phyloP scores from a whole-genome alignment of 1,139 yeast species.

The Wickerhamiella infanticola region DNA sequence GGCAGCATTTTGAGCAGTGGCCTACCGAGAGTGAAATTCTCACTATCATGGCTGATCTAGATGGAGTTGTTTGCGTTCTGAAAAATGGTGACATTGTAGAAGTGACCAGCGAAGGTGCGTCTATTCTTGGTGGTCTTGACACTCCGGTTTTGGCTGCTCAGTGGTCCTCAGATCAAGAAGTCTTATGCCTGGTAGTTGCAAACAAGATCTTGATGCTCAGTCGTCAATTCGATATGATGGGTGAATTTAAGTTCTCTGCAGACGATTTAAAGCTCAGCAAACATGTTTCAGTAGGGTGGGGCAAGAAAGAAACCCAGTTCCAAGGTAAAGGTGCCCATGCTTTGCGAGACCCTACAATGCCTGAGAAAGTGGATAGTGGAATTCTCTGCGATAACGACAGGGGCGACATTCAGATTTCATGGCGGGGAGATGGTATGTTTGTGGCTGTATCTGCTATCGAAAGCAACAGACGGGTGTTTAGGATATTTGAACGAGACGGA shows the following conservation, averaged over 20 bases:
- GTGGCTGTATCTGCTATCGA: constrained; percentile 58
- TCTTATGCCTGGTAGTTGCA: constrained; percentile 42
- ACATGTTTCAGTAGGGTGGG: constrained; percentile 98
- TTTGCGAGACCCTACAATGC: constrained; percentile 87
- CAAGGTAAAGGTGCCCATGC: constrained; percentile 81
- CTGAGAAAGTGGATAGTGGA: constrained; percentile 57
- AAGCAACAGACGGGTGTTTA: constrained; percentile 51
- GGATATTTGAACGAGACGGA: constrained; percentile 70
- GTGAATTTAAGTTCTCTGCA: constrained; percentile 36
- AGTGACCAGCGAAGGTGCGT: constrained; percentile 10
- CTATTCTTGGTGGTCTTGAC: constrained; percentile 68
- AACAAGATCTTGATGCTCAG: constrained; percentile 53
- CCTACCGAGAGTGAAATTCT: neutral
- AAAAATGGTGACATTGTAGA: constrained; percentile 22
- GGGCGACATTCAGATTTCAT: constrained; percentile 38
- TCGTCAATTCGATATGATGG: constrained; percentile 63
- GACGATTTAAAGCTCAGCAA: constrained; percentile 58
- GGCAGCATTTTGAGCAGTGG: neutral
- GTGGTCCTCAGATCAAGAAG: constrained; percentile 92
- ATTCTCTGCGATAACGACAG: constrained; percentile 33
- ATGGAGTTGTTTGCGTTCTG: constrained; percentile 19
- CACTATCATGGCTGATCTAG: constrained; percentile 14
- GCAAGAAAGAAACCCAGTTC: constrained; percentile 91
- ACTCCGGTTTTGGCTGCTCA: constrained; percentile 54
- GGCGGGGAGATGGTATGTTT: constrained; percentile 94